These are phyloP conservation scores for Saturnispora mendoncae DNA, from an alignment of 805 yeast species.

Conservation along the genomic window DNA sequence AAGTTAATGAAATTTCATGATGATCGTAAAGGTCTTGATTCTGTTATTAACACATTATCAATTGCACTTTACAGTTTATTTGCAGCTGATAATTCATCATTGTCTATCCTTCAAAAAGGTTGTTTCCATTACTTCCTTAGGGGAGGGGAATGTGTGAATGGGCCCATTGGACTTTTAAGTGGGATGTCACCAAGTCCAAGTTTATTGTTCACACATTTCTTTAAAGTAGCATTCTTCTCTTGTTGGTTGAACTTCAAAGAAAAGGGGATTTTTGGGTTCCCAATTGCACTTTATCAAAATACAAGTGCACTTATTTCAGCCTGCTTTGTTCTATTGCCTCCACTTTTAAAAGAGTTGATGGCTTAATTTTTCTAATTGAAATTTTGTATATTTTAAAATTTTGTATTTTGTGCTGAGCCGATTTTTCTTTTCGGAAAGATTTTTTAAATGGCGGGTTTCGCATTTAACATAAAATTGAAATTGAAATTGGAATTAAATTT, in stretches of 20 bases:
- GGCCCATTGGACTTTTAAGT: slow-evolving; percentile 76
- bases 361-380: neutral
- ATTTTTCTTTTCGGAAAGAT: too few relatives aligned
- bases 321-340: slow-evolving; percentile 69
- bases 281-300: slow-evolving; percentile 62
- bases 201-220: slow-evolving; percentile 74
- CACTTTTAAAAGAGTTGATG: slow-evolving; percentile 31
- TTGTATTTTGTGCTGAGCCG: neutral
- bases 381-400: too few relatives aligned
- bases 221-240: slow-evolving; percentile 81
- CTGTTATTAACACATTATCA: slow-evolving; percentile 83
- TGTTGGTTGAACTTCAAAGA: slow-evolving; percentile 58
- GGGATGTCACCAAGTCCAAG: slow-evolving; percentile 76
- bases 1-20: slow-evolving; percentile 61
- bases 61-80: slow-evolving; percentile 84
- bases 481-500: too few relatives aligned
- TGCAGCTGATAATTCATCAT: slow-evolving; percentile 68
- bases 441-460: neutral
- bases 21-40: slow-evolving; percentile 67
- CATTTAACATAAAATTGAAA: too few relatives aligned
- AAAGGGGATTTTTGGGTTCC: slow-evolving; percentile 59
- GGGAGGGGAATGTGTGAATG: slow-evolving; percentile 73
- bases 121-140: slow-evolving; percentile 78
- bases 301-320: slow-evolving; percentile 67
- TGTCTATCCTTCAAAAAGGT: slow-evolving; percentile 70